Conservation (phyloP, 2,329 filamentous ascomycete genomes). For the Fusarium domesticum region DNA sequence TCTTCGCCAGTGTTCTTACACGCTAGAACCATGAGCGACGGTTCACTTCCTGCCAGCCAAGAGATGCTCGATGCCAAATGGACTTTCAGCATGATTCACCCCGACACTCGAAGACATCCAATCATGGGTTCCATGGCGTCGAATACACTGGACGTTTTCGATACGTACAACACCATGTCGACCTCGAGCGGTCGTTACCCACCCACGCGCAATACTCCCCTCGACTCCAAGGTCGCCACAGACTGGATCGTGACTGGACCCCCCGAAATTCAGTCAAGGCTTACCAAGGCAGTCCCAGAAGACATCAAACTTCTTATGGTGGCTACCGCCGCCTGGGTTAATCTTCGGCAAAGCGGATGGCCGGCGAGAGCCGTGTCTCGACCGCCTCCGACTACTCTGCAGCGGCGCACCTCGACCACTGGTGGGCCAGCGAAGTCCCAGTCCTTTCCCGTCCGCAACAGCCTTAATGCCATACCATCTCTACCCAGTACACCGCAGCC, state of each 20-base stretch:
- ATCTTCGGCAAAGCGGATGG: conserved; percentile 37
- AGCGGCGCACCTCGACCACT: conserved; percentile 25
- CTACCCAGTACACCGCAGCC: conserved; percentile 13
- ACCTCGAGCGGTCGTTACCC: conserved; percentile 48
- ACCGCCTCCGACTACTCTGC: conserved; percentile 21
- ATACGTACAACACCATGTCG: conserved; percentile 61
- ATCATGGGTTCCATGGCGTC: conserved; percentile 67
- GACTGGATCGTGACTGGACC: conserved; percentile 22
- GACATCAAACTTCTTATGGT: conserved; percentile 38
- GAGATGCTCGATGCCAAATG: conserved; percentile 52
- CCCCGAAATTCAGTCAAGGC: conserved; percentile 28
- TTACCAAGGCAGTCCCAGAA: conserved; percentile 31
- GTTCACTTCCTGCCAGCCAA: conserved; percentile 24
- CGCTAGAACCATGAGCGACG: conserved; percentile 16
- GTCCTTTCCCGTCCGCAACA: conserved; percentile 20
- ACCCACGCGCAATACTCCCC: conserved; percentile 39
- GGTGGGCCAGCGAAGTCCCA: conserved; percentile 18
- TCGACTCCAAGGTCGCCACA: conserved; percentile 20
- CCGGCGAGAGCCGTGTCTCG: conserved; percentile 33
- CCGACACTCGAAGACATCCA: conserved; percentile 66
- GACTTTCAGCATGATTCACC: conserved; percentile 74
- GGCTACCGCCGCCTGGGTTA: conserved; percentile 39
- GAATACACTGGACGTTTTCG: conserved; percentile 64
- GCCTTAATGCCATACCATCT: conserved; percentile 14
- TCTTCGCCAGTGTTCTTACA: conserved; percentile 21